A percentile compares a stretch with the other conserved stretches of the same genome.
Conservation (phyloP, 495 filamentous ascomycete genomes). For the Talaromyces nanjingensis region DNA sequence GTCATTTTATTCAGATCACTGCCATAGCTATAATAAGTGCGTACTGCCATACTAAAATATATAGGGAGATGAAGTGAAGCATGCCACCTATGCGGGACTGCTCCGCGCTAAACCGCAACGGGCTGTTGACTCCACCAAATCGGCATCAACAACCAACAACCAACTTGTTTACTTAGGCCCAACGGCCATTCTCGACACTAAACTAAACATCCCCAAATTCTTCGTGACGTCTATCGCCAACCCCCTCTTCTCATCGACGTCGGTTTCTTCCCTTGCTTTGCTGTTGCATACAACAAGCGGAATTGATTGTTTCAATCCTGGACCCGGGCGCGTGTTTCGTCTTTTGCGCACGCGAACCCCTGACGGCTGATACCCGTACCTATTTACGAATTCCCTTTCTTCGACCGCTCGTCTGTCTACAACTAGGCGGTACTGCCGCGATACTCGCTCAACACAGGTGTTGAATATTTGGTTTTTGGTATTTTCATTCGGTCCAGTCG, state of each 20-base stretch:
- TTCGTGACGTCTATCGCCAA: neutral
- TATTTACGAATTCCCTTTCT: constrained; percentile 1
- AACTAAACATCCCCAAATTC: neutral
- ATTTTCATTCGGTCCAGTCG: neutral
- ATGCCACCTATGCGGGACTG: constrained; percentile 3
- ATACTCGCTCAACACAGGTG: constrained; percentile 1
- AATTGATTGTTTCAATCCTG: neutral
- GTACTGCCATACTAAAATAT: neutral
- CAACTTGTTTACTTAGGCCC: constrained; percentile 8
- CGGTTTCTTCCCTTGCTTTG: neutral
- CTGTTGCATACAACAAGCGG: neutral
- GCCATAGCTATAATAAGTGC: neutral
- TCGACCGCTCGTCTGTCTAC: neutral
- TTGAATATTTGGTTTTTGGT: neutral
- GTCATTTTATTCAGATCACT: neutral
- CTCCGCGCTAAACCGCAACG: neutral
- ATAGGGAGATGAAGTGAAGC: neutral
- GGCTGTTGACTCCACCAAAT: constrained; percentile 2
- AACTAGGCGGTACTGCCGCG: neutral
- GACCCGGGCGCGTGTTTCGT: constrained; percentile 5
- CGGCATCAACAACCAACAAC: constrained; percentile 7
- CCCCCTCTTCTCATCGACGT: neutral
- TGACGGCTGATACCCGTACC: neutral
- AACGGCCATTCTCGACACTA: neutral
- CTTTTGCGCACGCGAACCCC: constrained; percentile 11